Evolutionary conservation across 1,139 yeast species (phyloP).

Genomic region (Debaryomyces robertsiae): DNA sequence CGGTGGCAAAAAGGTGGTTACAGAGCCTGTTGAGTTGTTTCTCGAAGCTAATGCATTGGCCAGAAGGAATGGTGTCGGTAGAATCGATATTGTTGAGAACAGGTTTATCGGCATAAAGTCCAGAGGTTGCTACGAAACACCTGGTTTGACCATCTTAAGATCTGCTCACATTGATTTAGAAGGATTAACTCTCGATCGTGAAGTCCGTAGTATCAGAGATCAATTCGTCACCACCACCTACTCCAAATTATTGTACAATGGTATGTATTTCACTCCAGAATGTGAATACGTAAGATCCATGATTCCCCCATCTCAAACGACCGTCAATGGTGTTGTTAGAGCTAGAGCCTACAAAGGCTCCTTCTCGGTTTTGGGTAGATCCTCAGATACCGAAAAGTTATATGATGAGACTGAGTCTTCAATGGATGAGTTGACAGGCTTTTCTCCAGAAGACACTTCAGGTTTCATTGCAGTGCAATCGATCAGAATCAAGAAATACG

Average conservation of each 20-base stretch:
- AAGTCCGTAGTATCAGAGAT: constrained; percentile 96
- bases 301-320: constrained; percentile 91
- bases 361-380: constrained; percentile 85
- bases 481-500: constrained; percentile 96
- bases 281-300: constrained; percentile 92
- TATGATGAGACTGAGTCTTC: constrained; percentile 98
- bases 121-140: constrained; percentile 99
- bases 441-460: constrained; percentile 94
- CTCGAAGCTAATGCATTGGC: constrained; percentile 91
- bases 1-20: constrained; percentile 56
- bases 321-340: constrained; percentile 96
- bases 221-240: constrained; percentile 91
- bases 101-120: constrained; percentile 98
- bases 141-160: constrained; percentile 94
- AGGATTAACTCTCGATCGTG: constrained; percentile 96
- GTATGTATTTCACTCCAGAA: constrained; percentile 97
- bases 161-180: constrained; percentile 93
- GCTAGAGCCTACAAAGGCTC: constrained; percentile 92
- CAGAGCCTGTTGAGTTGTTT: constrained; percentile 91
- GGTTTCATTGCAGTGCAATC: constrained; percentile 98
- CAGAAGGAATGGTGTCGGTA: constrained; percentile 99
- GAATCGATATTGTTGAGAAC: constrained; percentile 98
- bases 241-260: constrained; percentile 90
- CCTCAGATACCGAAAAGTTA: constrained; percentile 89
- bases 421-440: constrained; percentile 98